Evolutionary conservation across 306 rosid genomes (phyloP).

Genomic region (Casuarina equisetifolia): DNA sequence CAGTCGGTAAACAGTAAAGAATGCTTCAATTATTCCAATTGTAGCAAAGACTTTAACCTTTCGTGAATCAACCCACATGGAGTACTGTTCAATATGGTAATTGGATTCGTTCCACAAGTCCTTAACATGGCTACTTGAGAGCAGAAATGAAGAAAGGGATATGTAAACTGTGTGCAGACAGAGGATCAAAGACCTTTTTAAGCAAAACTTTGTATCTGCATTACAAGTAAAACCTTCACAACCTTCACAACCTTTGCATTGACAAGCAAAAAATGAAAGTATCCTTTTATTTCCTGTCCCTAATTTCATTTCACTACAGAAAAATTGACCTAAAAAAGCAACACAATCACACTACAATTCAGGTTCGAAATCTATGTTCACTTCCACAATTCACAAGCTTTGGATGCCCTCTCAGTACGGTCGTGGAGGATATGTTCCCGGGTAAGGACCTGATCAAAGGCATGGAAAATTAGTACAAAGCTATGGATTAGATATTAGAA

Average conservation of each 20-base stretch:
- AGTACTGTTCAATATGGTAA: too few species aligned
- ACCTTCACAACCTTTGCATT: not conserved
- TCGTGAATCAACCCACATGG: too few species aligned
- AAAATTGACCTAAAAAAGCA: not conserved
- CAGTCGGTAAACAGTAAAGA: too few species aligned
- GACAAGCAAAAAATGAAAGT: too few species aligned
- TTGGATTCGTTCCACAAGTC: too few species aligned
- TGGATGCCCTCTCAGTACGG: constrained; percentile 43
- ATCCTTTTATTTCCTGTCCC: too few species aligned
- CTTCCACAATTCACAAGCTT: not conserved
- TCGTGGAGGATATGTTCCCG: constrained; percentile 71
- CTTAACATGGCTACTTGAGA: too few species aligned
- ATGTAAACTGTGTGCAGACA: not conserved
- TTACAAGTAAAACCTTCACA: not conserved
- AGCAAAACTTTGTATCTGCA: not conserved
- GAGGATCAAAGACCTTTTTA: not conserved
- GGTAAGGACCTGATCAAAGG: constrained; percentile 35
- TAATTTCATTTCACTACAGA: too few species aligned
- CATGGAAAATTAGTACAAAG: not conserved
- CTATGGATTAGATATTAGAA: not conserved
- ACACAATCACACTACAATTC: not conserved
- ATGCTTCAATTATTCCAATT: too few species aligned
- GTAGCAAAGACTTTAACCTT: too few species aligned
- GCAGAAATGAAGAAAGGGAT: too few species aligned
- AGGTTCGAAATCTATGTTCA: not conserved